Evolutionary conservation across 176 grass and related monocot species (phyloP).

Genomic region (Eremochloa ophiuroides): DNA sequence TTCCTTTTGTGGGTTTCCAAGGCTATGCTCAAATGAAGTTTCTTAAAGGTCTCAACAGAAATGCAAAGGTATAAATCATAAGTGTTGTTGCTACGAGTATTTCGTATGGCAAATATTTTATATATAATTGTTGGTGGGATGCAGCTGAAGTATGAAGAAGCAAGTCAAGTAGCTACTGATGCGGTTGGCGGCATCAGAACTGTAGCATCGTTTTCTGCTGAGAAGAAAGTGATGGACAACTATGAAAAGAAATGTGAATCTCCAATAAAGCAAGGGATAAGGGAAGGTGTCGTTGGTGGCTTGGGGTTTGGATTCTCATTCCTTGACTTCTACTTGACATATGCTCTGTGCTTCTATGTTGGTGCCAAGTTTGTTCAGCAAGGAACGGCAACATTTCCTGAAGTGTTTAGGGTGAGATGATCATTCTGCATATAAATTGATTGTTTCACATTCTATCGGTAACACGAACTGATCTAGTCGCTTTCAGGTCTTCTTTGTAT

Average conservation of each 20-base stretch:
- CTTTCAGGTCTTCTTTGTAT: conserved; percentile 58
- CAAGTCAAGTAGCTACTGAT: conserved; percentile 74
- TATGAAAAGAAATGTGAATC: conserved; percentile 62
- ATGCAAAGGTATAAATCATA: conserved; percentile 57
- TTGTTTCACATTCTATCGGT: background rate
- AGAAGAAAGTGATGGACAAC: conserved; percentile 63
- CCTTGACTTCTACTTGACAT: conserved; percentile 52
- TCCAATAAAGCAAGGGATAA: conserved; percentile 60
- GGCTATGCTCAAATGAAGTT: conserved; percentile 63
- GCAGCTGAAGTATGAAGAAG: conserved; percentile 75
- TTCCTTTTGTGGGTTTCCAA: conserved; percentile 69
- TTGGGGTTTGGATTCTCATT: conserved; percentile 81
- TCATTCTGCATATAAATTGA: background rate
- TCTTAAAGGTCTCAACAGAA: conserved; percentile 57
- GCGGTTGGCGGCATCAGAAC: conserved; percentile 82
- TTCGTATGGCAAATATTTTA: background rate
- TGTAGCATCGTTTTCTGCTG: conserved; percentile 69
- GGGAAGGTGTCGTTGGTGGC: conserved; percentile 59
- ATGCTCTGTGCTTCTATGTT: conserved; percentile 82
- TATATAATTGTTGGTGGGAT: conserved; percentile 12
- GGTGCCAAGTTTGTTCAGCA: conserved; percentile 78
- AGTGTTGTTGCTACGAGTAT: background rate
- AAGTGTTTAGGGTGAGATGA: conserved; percentile 72
- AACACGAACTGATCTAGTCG: too few relatives aligned
- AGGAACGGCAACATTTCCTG: conserved; percentile 55